Conservation (phyloP, 2,329 filamentous ascomycete species). For the Mollisia scopiformis region DNA sequence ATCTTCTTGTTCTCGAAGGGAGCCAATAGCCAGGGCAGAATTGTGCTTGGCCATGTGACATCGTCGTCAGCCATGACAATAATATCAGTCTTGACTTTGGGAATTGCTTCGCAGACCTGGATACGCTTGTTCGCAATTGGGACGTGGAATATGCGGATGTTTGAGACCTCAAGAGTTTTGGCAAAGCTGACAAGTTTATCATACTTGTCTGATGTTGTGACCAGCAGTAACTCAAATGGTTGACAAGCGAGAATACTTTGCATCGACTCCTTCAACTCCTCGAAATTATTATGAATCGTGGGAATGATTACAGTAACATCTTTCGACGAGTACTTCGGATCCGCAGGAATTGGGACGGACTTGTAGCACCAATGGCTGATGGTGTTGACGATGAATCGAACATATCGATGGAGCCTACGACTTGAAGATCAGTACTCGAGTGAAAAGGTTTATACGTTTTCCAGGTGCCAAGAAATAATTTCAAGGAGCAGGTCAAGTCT, state of each 20-base stretch:
- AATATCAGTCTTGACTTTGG: constrained; percentile 79
- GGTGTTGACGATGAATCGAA: constrained; percentile 83
- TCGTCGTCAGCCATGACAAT: constrained; percentile 96
- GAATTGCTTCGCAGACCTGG: constrained; percentile 90
- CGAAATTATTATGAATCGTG: constrained; percentile 84
- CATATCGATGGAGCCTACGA: constrained; percentile 80
- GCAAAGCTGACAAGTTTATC: constrained; percentile 69
- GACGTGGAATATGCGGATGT: constrained; percentile 75
- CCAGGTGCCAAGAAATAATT: background rate
- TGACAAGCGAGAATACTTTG: constrained; percentile 73
- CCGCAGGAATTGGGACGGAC: constrained; percentile 79
- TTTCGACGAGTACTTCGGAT: constrained; percentile 67
- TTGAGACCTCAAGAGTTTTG: constrained; percentile 58
- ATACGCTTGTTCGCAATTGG: constrained; percentile 92
- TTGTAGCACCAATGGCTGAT: constrained; percentile 85
- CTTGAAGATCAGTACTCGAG: background rate
- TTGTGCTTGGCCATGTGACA: constrained; percentile 85
- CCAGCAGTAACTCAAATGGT: constrained; percentile 76
- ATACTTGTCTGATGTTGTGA: constrained; percentile 83
- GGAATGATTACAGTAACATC: constrained; percentile 96
- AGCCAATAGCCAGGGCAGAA: constrained; percentile 89
- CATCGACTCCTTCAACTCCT: constrained; percentile 81
- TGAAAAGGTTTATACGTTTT: background rate
- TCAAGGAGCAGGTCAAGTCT: no score
- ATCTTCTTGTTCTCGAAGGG: constrained; percentile 85